Evolutionary conservation across 2,329 filamentous ascomycete species (phyloP), one percentile per base, ranked within the genome.

Genomic region (Neonectria coccinea): DNA sequence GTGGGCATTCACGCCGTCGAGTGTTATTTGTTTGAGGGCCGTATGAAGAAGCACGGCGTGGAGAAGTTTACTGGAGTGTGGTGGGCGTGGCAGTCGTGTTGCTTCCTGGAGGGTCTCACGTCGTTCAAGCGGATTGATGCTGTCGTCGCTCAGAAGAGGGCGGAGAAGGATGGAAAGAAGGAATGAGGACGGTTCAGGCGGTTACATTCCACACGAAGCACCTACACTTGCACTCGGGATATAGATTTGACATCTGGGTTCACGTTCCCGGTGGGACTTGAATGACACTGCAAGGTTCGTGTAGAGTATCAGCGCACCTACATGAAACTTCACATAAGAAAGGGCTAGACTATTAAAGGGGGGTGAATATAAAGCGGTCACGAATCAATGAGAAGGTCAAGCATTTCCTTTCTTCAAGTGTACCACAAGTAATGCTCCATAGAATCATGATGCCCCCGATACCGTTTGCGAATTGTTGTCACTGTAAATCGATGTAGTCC

Each of bases 1-100:
- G 4, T 93, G 1, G 81, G 74, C 0, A 85, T 93, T 12, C 95
- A 97, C 78, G 22, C 83, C 0, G 63, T 78, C 3, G 95, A 97
- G 81, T 79, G 84, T n/a, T 79, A 79, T 48, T 80, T 82, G 74
- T 80, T 90, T 70, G 84, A 85, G 67, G 77, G 75, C 45, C 81
- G 79, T 53, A 78, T 89, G 64, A 73, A 71, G 58, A 84, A 75
- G 74, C 82, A 85, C 67, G 82, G 83, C 7, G 82, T 89, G 11
- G 75, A 77, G 63, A 75, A 78, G 36, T 81, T 83, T 8, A 79
- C 78, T 7, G 48, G 47, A n/a, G 68, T 85, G 14, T 90, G 89
- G 87, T 83, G 79, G 76, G 69, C 79, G 57, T 91, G 89, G 89
- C 75, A 85, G 33, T 71, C 67, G 6, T 83, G 80, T 47, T 82